phyloP scores from a whole-genome alignment of 75 land plant genomes.

The Chamaecyparis obtusa region DNA sequence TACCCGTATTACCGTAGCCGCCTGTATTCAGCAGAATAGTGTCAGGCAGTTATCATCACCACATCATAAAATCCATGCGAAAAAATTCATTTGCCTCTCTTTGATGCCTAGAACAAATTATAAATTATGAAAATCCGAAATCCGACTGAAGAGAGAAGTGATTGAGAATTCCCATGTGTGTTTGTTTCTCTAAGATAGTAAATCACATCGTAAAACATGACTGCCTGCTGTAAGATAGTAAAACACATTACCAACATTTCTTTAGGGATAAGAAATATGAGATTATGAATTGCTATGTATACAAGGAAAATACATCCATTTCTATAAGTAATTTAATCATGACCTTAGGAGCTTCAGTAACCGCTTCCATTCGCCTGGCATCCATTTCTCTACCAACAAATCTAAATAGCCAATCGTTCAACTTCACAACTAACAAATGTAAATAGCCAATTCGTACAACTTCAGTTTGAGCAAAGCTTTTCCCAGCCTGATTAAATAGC shows the following conservation, averaged over 20 bases:
- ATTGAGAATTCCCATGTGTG: too few relatives aligned
- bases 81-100: not conserved
- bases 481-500: not conserved
- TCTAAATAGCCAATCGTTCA: not conserved
- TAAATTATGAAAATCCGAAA: not conserved
- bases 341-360: constrained; percentile 46
- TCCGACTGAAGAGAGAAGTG: too few relatives aligned
- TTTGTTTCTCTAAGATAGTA: too few relatives aligned
- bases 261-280: too few relatives aligned
- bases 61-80: too few relatives aligned
- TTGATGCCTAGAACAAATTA: not conserved
- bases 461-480: not conserved
- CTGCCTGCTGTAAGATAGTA: not conserved
- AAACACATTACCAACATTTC: too few relatives aligned
- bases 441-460: not conserved
- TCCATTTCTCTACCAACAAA: constrained; percentile 17
- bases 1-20: constrained; percentile 44
- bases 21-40: constrained; percentile 43
- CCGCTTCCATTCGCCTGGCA: constrained; percentile 40
- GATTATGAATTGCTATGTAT: not conserved
- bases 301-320: not conserved
- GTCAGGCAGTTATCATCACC: not conserved
- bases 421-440: too few relatives aligned
- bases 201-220: too few relatives aligned
- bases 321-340: not conserved